Conservation (phyloP, 2,329 filamentous ascomycete species). For the Drechslerella stenobrocha region DNA sequence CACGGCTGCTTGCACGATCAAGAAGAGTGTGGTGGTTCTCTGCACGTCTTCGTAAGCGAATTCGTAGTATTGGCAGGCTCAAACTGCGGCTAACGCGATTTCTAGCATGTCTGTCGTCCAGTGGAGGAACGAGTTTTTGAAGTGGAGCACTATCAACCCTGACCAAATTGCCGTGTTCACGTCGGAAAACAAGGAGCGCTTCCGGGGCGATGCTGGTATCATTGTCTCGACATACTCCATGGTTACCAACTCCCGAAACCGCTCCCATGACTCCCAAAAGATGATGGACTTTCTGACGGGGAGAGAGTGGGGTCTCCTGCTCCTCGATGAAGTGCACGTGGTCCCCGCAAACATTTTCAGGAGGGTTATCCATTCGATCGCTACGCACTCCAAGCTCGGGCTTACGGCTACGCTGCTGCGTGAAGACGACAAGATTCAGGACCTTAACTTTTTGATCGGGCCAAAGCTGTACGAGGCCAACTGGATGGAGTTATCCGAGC, state of each 20-base stretch:
- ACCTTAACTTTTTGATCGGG: slow-evolving; percentile 95
- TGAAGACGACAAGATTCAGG: slow-evolving; percentile 97
- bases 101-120: slow-evolving; percentile 85
- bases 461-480: slow-evolving; percentile 98
- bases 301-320: slow-evolving; percentile 95
- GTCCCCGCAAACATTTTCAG: slow-evolving; percentile 96
- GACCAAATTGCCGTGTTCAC: slow-evolving; percentile 95
- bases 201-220: slow-evolving; percentile 87
- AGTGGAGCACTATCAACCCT: slow-evolving; percentile 98
- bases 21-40: slow-evolving; percentile 91
- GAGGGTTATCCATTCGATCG: slow-evolving; percentile 88
- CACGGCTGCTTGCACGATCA: slow-evolving; percentile 94
- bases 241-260: slow-evolving; percentile 87
- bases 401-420: slow-evolving; percentile 89
- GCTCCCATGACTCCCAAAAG: slow-evolving; percentile 90
- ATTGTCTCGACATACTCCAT: slow-evolving; percentile 98
- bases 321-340: slow-evolving; percentile 96
- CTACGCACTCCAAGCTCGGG: slow-evolving; percentile 91
- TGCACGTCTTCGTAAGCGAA: slow-evolving; percentile 73
- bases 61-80: background rate
- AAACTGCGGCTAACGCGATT: slow-evolving; percentile 3
- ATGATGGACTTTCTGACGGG: slow-evolving; percentile 93
- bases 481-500: slow-evolving; percentile 97
- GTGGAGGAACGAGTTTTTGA: slow-evolving; percentile 94
- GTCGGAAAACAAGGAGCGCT: slow-evolving; percentile 83